Evolutionary conservation across 2,329 filamentous ascomycete genomes (phyloP).

Genomic region (Fusarium equiseti): DNA sequence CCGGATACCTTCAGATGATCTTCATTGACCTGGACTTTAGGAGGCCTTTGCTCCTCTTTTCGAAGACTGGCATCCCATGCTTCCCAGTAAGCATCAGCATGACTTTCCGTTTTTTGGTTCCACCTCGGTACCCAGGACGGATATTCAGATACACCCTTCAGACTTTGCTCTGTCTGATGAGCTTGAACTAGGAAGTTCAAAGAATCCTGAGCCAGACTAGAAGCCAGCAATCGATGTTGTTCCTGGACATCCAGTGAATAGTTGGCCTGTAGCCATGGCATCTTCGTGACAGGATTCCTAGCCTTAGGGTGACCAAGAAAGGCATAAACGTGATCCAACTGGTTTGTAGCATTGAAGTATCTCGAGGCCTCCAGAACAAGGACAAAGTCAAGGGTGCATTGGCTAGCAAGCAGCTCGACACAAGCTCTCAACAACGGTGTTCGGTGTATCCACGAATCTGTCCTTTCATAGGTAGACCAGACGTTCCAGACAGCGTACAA

Average conservation of each 20-base stretch:
- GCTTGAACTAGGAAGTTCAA: conserved; percentile 9
- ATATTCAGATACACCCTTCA: neutral
- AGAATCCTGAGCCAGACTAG: neutral
- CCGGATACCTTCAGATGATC: conserved; percentile 1
- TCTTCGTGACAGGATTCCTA: neutral
- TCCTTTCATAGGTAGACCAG: conserved; percentile 18
- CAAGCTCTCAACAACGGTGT: neutral
- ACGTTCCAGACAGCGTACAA: conserved; percentile 19
- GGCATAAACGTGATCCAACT: conserved; percentile 14
- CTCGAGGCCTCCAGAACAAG: conserved; percentile 19
- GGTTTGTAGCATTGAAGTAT: conserved; percentile 22
- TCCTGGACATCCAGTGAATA: conserved; percentile 3
- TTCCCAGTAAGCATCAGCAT: conserved; percentile 21
- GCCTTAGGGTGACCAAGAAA: conserved; percentile 18
- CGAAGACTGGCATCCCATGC: conserved; percentile 20
- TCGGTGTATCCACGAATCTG: conserved; percentile 6
- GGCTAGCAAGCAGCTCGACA: neutral
- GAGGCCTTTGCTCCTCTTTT: neutral
- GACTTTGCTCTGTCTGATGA: conserved; percentile 3
- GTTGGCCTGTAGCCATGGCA: conserved; percentile 12
- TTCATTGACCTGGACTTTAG: neutral
- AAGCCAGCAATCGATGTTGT: conserved; percentile 6
- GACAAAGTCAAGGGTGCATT: conserved; percentile 14
- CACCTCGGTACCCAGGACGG: conserved; percentile 12
- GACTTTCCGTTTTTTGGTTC: neutral